Evolutionary conservation across 2,329 filamentous ascomycete species (phyloP), one percentile per base, ranked within the genome.

Genomic region (Alternaria triticimaculans): DNA sequence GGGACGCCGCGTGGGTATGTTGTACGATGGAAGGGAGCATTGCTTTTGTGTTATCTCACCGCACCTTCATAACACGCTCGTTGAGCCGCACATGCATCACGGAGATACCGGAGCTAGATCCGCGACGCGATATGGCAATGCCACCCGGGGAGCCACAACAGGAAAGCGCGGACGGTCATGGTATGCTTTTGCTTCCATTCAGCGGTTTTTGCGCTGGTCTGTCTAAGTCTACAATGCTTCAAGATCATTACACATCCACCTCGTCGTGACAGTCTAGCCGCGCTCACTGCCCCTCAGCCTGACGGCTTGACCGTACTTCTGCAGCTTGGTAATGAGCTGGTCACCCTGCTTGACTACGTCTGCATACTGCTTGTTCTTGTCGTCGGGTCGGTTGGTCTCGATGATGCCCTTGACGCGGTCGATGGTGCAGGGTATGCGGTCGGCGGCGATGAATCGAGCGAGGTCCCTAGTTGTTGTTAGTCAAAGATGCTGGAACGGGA

Each of bases 331-430:
- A 80, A 99, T 98, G 67, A 99, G 87, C 82, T 97, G 92, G 81
- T 99, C 96, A 30, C 96, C 96, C 80, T 98, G 96, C 84, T 96
- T 96, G 65, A 99, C 94, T 41, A 98, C 94, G 75, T 99, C 96
- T 74, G 94, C 92, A 83, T 99, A 99, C 84, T 99, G 96, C 87
- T 97, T 97, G 87, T 98, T 98, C 90, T 99, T 99, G 84, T 97
- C 94, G 80, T 98, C 96, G 9, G 95, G 94, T 58, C 96, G 88
- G 84, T 97, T 97, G 48, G 96, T 99, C 87, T 98, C 96, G 75
- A 99, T 98, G 72, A 98, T 92, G 71, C 95, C 96, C 63, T 94
- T 93, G 69, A 99, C 96, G 58, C 96, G 92, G 83, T 99, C 96
- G 74, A 99, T 98, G 23, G 94, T 98, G 86, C 96, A 98, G 56